A percentile compares a stretch with the other conserved stretches of the same genome.
Conservation (phyloP, 169 alveolate genomes). For the Plasmodium vinckei region DNA sequence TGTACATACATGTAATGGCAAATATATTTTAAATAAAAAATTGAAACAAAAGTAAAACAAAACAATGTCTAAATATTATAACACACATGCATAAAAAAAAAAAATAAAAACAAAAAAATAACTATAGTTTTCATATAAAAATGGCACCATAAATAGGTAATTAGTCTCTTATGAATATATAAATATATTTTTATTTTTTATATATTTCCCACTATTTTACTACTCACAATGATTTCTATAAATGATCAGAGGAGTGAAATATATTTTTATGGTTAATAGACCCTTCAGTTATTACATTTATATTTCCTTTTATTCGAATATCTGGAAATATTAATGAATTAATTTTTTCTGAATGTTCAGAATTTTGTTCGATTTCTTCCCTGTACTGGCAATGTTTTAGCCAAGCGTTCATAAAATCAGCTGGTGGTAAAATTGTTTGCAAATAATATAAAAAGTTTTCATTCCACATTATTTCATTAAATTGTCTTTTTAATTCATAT, state of each 20-base stretch:
- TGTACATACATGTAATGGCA: neutral
- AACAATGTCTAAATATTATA: too few relatives aligned
- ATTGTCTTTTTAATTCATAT: slow-evolving; percentile 82
- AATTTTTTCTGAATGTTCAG: slow-evolving; percentile 9
- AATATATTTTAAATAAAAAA: too few relatives aligned
- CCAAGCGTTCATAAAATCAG: slow-evolving; percentile 89
- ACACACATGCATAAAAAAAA: too few relatives aligned
- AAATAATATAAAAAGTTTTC: slow-evolving; percentile 83
- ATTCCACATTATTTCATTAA: slow-evolving; percentile 85
- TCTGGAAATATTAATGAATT: slow-evolving; percentile 51
- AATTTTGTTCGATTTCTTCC: slow-evolving; percentile 50
- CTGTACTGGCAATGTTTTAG: slow-evolving; percentile 55
- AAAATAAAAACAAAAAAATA: too few relatives aligned
- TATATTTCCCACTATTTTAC: too few relatives aligned
- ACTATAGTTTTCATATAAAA: too few relatives aligned
- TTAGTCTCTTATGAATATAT: too few relatives aligned
- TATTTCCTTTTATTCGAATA: slow-evolving; percentile 65
- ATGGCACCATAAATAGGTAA: too few relatives aligned
- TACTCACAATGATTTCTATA: neutral
- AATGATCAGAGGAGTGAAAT: slow-evolving; percentile 7
- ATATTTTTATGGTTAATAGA: slow-evolving; percentile 29
- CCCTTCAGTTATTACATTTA: slow-evolving; percentile 56
- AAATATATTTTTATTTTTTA: too few relatives aligned
- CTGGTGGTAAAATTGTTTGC: slow-evolving; percentile 87
- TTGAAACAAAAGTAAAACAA: too few relatives aligned